Base-by-base conservation (phyloP, 1,284 basidiomycete genomes). In the Sanghuangporus sanghuang region DNA sequence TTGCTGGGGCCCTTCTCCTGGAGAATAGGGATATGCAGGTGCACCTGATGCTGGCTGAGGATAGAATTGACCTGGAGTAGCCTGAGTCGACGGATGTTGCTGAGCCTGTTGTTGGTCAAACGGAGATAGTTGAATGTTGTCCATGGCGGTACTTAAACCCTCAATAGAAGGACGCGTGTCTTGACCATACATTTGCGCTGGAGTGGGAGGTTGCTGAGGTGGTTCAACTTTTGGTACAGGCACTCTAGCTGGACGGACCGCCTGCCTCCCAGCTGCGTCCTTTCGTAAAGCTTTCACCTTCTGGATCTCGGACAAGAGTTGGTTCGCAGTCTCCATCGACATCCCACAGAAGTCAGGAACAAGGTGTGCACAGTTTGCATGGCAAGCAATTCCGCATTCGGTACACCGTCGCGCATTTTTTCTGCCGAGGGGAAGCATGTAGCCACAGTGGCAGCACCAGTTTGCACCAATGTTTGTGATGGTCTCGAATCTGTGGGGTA, bases 391-490 rank as follows among this genome's bases (percentile, higher is more conserved):
- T 72, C 90, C 89, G 76, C 97, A 99, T 75, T 99, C 96, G 59
- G 90, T 89, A 76, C 97, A 99, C 77, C 93, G 92, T 64, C 95
- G 88, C 27, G 95, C 92, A 74, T 97, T 96, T 81, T 98, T 98
- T 68, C 96, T 89, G 61, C 97, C 97, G 59, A 99, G 85, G 57
- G 97, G 95, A 46, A 99, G 86, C 85, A 99, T 98, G 72, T 95
- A 95, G 68, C 97, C 97, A 76, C 97, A 99, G 75, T 99, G 97
- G 75, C 96, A 99, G 77, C 97, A 99, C 97, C 97, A 99, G 73
- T 97, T 98, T 27, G 97, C 93, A 56, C 95, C 93, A 66, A 99
- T 90, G 75, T 98, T 99, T 69, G 96, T 98, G 74, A 98, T 89
- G 36, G 95, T 90, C 72, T 96, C 94, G 79, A 99, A 99, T 27